Conservation (phyloP, 805 yeast genomes). For the Candida cerambycidarum region DNA sequence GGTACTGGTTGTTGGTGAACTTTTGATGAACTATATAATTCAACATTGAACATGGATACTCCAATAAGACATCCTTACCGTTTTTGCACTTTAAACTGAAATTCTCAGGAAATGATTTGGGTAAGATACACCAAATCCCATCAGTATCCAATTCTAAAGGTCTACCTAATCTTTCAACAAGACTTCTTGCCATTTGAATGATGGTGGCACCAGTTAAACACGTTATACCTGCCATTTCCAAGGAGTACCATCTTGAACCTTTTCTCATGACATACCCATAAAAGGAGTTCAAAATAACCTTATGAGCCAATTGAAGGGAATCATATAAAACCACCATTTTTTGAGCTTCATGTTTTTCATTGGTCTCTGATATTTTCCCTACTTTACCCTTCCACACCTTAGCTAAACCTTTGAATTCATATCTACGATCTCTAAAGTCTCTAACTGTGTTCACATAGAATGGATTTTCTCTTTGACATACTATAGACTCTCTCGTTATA, state of each 20-base stretch:
- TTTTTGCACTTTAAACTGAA: slow-evolving; percentile 66
- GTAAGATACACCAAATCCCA: slow-evolving; percentile 99
- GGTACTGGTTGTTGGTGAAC: slow-evolving; percentile 94
- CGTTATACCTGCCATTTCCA: slow-evolving; percentile 99
- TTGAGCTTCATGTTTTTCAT: slow-evolving; percentile 80
- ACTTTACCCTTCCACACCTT: slow-evolving; percentile 91
- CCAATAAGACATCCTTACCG: slow-evolving; percentile 74
- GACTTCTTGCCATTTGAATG: slow-evolving; percentile 91
- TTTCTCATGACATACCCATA: slow-evolving; percentile 99
- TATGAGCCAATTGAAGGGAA: slow-evolving; percentile 94
- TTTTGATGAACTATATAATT: slow-evolving; percentile 87
- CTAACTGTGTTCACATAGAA: slow-evolving; percentile 94
- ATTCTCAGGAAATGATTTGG: slow-evolving; percentile 90
- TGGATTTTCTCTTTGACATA: slow-evolving; percentile 97
- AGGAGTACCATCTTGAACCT: slow-evolving; percentile 98
- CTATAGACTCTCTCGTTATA: slow-evolving; percentile 85
- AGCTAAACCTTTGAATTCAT: slow-evolving; percentile 90
- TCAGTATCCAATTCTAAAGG: slow-evolving; percentile 97
- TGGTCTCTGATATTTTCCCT: slow-evolving; percentile 55
- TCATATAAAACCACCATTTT: slow-evolving; percentile 94
- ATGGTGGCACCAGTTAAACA: slow-evolving; percentile 97
- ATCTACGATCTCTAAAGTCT: slow-evolving; percentile 91
- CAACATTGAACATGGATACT: slow-evolving; percentile 95
- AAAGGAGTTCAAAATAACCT: slow-evolving; percentile 92
- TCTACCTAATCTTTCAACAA: slow-evolving; percentile 91